These are phyloP conservation scores for Allium fistulosum DNA, from an alignment of 106 monocot species.

Conservation along the genomic window DNA sequence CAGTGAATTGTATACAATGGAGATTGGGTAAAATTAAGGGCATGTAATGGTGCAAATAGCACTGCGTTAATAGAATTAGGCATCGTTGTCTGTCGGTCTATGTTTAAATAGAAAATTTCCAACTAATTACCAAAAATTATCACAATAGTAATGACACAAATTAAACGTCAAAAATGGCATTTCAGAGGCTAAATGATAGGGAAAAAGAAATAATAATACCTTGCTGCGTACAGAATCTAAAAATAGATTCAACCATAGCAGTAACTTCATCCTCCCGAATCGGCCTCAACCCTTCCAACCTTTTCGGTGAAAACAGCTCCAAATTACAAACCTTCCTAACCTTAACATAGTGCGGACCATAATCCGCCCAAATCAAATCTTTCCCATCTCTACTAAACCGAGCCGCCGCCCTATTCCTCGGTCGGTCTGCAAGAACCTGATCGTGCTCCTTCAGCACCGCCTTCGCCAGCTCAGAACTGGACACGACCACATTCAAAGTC, in stretches of 20 bases:
- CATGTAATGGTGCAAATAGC: too few species aligned
- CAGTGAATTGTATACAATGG: too few species aligned
- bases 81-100: too few species aligned
- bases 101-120: too few species aligned
- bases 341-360: conserved; percentile 94
- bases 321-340: conserved; percentile 87
- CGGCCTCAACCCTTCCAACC: conserved; percentile 76
- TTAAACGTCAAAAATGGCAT: too few species aligned
- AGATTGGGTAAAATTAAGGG: too few species aligned
- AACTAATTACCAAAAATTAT: too few species aligned
- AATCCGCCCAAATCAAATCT: conserved; percentile 94
- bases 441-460: conserved; percentile 93
- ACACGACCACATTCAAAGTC: conserved; percentile 71
- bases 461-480: conserved; percentile 62
- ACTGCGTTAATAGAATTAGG: too few species aligned
- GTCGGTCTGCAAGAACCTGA: conserved; percentile 70
- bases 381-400: conserved; percentile 74
- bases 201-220: conserved; percentile 20
- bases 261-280: conserved; percentile 94
- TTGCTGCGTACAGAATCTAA: conserved; percentile 25
- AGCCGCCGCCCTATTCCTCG: conserved; percentile 56
- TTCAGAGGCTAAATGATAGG: too few species aligned
- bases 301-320: conserved; percentile 77
- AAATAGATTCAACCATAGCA: conserved; percentile 89
- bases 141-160: too few species aligned